Base-by-base conservation (phyloP, 2,329 filamentous ascomycete species). In the Neonectria neomacrospora region DNA sequence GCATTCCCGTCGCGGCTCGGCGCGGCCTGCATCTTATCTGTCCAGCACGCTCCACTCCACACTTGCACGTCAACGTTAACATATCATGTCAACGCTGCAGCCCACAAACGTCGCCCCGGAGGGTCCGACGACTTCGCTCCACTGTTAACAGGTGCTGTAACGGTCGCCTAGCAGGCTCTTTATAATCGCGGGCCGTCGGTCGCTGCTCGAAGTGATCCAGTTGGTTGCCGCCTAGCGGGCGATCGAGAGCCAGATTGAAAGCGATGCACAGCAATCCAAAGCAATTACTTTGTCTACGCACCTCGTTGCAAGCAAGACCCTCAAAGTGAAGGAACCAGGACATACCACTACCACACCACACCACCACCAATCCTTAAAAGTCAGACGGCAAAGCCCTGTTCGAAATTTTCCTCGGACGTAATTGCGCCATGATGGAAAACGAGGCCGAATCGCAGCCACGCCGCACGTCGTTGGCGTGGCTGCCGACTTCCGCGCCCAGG, bases 401-500 rank as follows among this genome's bases (percentile, higher is more conserved):
- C 47, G n/a, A 5, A 50, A 18, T 12, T 32, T 32, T 22, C 47
- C 28, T 9, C 28, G 14, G 28, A 14, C 5, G 45, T 11, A 50
- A 50, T 50, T 50, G 28, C 47, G n/a, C 47, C 47, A 50, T 50
- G n/a, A 48, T 9, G n/a, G n/a, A 48, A 12, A 20, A 18, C 16
- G 45, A 48, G 26, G 45, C 16, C 47, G 20, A 12, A 18, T 30
- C 16, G 28, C 28, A 20, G 18, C 47, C 28, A 10, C 18, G 37
- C 23, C 32, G 42, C 51, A 42, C 34, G 18, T 54, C 50, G 32
- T 53, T 42, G 39, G 48, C 30, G 2, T n/a, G 8, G 18, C 58
- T 50, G 42, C 59, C 60, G 60, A 62, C 60, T 58, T 58, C 60
- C 60, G 60, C 55, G 28, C n/a, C 47, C 16, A 26, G 44, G 16